phyloP scores from a whole-genome alignment of 176 grass and related monocot species.

The Eremochloa ophiuroides region DNA sequence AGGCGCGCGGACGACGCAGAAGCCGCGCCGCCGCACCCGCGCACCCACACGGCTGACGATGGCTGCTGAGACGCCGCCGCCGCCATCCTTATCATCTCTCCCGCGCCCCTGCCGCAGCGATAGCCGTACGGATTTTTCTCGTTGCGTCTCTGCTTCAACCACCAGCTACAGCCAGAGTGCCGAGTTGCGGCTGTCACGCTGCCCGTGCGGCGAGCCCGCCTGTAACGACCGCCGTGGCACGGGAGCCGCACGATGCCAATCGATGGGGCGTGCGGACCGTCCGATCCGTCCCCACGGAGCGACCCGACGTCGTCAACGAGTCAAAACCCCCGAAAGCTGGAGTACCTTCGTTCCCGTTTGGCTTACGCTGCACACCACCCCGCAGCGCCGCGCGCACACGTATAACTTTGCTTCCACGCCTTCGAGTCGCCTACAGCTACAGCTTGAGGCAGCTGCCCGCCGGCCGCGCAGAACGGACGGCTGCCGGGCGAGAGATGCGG shows the following conservation, averaged over 20 bases:
- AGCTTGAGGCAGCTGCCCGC: slow-evolving; percentile 22
- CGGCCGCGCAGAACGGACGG: not conserved
- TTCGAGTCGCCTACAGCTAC: not conserved
- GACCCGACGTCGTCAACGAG: not conserved
- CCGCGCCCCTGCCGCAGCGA: not conserved
- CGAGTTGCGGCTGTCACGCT: slow-evolving; percentile 28
- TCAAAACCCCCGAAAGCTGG: not conserved
- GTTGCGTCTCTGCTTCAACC: slow-evolving; percentile 27
- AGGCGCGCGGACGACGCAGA: not conserved
- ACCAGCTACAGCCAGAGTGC: slow-evolving; percentile 3
- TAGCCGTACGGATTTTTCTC: not conserved
- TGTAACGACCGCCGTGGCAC: not conserved
- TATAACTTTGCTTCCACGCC: slow-evolving; percentile 28
- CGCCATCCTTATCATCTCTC: slow-evolving; percentile 41
- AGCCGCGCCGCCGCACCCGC: not conserved
- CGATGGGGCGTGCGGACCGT: not conserved
- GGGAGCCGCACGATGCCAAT: slow-evolving; percentile 12
- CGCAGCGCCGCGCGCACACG: not conserved
- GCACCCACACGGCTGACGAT: slow-evolving; percentile 5
- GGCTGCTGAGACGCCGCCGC: slow-evolving; percentile 12
- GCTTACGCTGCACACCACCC: slow-evolving; percentile 40
- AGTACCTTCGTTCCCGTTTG: slow-evolving; percentile 6
- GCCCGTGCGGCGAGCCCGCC: not conserved
- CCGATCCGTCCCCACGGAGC: not conserved
- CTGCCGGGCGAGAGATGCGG: slow-evolving; percentile 14